Evolutionary conservation across 78 protist genomes (phyloP), one percentile per base, ranked within the genome.

Genomic region (Dictyostelium firmibasis): DNA sequence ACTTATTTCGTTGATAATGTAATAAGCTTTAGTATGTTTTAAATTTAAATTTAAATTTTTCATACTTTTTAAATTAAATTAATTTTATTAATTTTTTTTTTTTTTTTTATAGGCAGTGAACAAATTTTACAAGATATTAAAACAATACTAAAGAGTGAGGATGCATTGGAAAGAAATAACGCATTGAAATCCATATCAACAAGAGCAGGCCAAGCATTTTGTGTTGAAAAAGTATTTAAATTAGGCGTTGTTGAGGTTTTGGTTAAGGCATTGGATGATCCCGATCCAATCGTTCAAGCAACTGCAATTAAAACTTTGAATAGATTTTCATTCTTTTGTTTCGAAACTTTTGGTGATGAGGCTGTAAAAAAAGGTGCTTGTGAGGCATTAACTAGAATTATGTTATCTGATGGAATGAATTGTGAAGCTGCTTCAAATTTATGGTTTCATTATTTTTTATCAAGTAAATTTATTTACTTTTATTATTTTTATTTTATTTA

Each of bases 171-270:
- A 36, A 57, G 76, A 27, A 89, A 62, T 81, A 75, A 60, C 25
- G 70, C 78, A n/a, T 69, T 89, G 23, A n/a, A 31, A 27, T 36
- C 53, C 7, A 81, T 89, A 16, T n/a, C 29, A 10, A 18, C 9
- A 1, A 87, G 93, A 78, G 74, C 93, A 33, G 23, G 31, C 4
- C 31, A 31, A 14, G 93, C 43, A 36, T 44, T 31, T 57, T 44
- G 85, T 33, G 79, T 89, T 44, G 94, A 89, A 38, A 89, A 64
- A 23, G 14, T 89, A n/a, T 89, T 41, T 64, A 64, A 89, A 31
- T 27, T 79, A 6, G 94, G 94, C n/a, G 62, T 89, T 64, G 94
- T 89, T 10, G 88, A 89, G 31, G 94, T 81, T 20, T 81, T 89
- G 8, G 94, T 89, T 4, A 89, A 89, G 23, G 33, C 94, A 29